These are phyloP conservation scores for Trichoderma orchidacearum DNA, from an alignment of 495 filamentous ascomycete genomes.

Conservation along the genomic window DNA sequence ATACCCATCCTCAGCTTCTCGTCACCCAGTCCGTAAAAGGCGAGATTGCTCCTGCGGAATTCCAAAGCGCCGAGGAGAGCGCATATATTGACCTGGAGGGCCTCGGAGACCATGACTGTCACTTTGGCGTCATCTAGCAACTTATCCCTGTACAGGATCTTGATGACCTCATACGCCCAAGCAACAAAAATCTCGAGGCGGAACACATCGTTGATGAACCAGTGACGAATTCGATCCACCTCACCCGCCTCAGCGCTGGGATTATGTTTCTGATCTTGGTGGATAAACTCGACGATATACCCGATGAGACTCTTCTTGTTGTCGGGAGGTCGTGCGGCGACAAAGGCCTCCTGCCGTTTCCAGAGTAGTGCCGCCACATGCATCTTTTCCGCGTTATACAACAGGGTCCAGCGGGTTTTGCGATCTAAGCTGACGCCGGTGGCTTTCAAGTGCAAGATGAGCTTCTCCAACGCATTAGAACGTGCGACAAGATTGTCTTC, in stretches of 20 bases:
- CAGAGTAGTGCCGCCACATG: constrained; percentile 73
- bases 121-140: constrained; percentile 30
- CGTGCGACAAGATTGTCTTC: constrained; percentile 65
- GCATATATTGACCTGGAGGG: constrained; percentile 61
- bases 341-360: constrained; percentile 53
- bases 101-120: constrained; percentile 50
- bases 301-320: constrained; percentile 45
- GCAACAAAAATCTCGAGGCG: constrained; percentile 61
- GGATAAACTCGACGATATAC: constrained; percentile 55
- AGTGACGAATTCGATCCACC: constrained; percentile 61
- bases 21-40: constrained; percentile 53
- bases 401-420: constrained; percentile 58
- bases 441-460: constrained; percentile 35
- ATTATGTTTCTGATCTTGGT: constrained; percentile 54
- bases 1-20: constrained; percentile 55
- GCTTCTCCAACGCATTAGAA: constrained; percentile 34
- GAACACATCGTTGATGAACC: constrained; percentile 67
- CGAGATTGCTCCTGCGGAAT: constrained; percentile 55
- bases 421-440: constrained; percentile 39
- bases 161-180: constrained; percentile 60
- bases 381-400: constrained; percentile 86
- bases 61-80: constrained; percentile 58
- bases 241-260: constrained; percentile 42
- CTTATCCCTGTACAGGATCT: constrained; percentile 46
- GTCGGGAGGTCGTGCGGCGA: constrained; percentile 24